These are phyloP conservation scores for Tilletia walkeri DNA, from an alignment of 1,284 basidiomycete species.

Conservation along the genomic window DNA sequence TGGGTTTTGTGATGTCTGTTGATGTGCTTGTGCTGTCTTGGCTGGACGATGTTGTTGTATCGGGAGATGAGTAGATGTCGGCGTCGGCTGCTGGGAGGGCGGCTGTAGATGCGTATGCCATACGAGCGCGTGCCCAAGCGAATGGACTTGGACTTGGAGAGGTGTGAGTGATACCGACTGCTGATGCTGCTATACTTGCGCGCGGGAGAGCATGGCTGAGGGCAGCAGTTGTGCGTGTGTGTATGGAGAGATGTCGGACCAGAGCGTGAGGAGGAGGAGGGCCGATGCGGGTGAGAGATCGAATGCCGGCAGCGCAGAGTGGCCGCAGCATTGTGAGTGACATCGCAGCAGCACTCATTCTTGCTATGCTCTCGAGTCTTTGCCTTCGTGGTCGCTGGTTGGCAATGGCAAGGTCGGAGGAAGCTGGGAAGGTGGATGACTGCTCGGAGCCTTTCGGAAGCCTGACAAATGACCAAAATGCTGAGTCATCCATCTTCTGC, in stretches of 20 bases:
- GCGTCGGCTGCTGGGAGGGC: constrained; percentile 13
- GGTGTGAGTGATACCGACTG: not conserved
- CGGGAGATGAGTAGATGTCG: constrained; percentile 1
- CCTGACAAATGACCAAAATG: too few relatives aligned
- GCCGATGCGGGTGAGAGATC: not conserved
- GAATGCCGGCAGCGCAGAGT: not conserved
- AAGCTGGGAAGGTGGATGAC: too few relatives aligned
- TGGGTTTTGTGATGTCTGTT: constrained; percentile 64
- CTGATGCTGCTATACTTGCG: not conserved
- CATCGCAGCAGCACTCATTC: not conserved
- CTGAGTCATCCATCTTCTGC: too few relatives aligned
- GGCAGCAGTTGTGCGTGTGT: too few relatives aligned
- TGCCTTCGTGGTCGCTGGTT: too few relatives aligned
- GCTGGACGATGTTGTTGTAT: not conserved
- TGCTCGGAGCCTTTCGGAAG: too few relatives aligned
- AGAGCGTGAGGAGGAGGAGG: too few relatives aligned
- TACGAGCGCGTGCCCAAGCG: not conserved
- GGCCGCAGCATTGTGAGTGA: not conserved
- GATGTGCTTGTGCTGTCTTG: not conserved
- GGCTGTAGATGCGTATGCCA: not conserved
- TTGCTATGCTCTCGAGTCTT: not conserved
- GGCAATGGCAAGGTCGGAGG: not conserved
- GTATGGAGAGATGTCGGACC: too few relatives aligned
- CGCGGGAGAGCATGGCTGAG: too few relatives aligned
- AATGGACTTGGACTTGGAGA: not conserved